Percentiles rank a stretch among this genome's conserved stretches.
Evolutionary conservation across 495 filamentous ascomycete genomes (phyloP).

Genomic region (Aspergillus heteromorphus): DNA sequence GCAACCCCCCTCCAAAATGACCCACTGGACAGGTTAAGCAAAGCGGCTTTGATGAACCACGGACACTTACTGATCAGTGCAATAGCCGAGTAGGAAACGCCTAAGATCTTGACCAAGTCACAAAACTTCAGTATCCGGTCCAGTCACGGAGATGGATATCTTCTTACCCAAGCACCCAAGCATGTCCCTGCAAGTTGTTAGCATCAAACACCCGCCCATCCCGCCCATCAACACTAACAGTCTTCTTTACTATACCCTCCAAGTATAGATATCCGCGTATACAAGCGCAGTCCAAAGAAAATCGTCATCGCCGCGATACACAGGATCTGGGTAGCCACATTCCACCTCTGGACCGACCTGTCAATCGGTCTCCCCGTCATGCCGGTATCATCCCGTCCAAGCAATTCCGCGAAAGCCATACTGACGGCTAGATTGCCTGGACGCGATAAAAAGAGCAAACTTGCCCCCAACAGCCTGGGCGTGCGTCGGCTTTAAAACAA

Average conservation of each 20-base stretch:
- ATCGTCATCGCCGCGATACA: constrained; percentile 23
- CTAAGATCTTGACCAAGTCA: constrained; percentile 15
- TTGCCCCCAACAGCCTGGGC: neutral
- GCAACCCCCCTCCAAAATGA: constrained; percentile 22
- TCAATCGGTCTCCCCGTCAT: constrained; percentile 8
- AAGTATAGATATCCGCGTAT: constrained; percentile 19
- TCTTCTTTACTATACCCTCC: constrained; percentile 24
- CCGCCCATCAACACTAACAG: constrained; percentile 17
- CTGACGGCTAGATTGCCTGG: neutral
- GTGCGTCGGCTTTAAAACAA: constrained; percentile 1
- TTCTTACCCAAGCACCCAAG: constrained; percentile 10
- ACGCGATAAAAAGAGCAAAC: neutral
- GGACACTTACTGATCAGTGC: constrained; percentile 20
- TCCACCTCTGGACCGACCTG: constrained; percentile 20
- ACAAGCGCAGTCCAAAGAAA: constrained; percentile 21
- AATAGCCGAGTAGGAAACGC: constrained; percentile 23
- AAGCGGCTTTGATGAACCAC: neutral
- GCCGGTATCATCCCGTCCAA: neutral
- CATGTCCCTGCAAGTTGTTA: constrained; percentile 2
- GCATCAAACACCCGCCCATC: neutral
- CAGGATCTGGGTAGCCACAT: constrained; percentile 22
- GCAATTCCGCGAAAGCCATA: neutral
- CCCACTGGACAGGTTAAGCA: constrained; percentile 19
- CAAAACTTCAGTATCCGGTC: neutral
- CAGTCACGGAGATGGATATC: neutral